Base-by-base conservation (phyloP, 2,329 filamentous ascomycete species). In the Scedosporium minutisporum region DNA sequence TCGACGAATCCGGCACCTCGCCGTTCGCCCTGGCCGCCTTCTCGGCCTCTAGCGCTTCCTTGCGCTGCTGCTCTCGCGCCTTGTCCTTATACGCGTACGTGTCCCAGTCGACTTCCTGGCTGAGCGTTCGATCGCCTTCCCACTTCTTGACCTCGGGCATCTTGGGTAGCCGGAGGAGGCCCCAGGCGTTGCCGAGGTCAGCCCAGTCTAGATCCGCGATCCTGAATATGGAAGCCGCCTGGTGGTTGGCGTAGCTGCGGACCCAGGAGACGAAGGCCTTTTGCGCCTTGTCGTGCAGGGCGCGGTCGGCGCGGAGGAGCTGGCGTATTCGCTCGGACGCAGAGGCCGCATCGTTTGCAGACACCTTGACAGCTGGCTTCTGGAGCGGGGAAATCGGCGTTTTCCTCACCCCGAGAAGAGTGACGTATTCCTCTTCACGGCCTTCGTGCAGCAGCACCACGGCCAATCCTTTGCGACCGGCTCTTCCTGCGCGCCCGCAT, bases 181-280 rank as follows among this genome's bases (percentile, higher is more conserved):
- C 95, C 91, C 93, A 99, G 0, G 88, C 89, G 62, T 85, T 80
- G 0, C 87, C 93, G 0, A 95, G 80, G 61, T 92, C 88, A 4
- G 82, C 77, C 95, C 95, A 99, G 72, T 96, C 88, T 16, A 97
- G 80, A 69, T 96, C 91, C 3, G 81, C 74, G 2, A 91, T 79
- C 10, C 89, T 86, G 78, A 99, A 99, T 67, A 99, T 97, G 69
- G 91, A 96, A 64, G 86, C 88, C 1, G 93, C 92, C 67, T 93
- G 87, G 70, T 97, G 95, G 69, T 95, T 96, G 71, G 86, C 89
- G 76, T 97, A 97, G 67, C 90, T 89, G 71, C 92, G 86, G 1
- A 96, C 86, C 90, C 92, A 97, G 71, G 89, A 93, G 23, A 97
- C 93, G 68, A 99, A 97, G 0, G 88, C 95, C 65, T 88, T 87